Base-by-base conservation (phyloP, 371 early-diverging fungal genomes). In the Rhizopus delemar region DNA sequence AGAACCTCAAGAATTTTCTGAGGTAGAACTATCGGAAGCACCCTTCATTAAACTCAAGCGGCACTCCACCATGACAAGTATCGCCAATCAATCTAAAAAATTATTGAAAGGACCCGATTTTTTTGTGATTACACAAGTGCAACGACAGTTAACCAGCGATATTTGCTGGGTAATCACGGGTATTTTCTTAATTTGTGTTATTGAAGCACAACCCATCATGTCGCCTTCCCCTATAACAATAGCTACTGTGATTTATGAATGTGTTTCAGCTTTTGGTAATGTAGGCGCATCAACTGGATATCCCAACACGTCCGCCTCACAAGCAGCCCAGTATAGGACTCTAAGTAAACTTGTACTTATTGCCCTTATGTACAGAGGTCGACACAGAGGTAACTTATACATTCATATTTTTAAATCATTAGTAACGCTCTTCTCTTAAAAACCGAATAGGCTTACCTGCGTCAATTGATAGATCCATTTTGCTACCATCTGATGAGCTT, bases 401-500 rank as follows among this genome's bases (percentile, higher is more conserved):
- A 22, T 22, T 22, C 22, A 22, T 22, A 22, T 22, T 22, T 22
- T 22, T 22, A 22, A 22, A 22, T 22, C 0, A 22, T 28, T 31
- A n/a, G 7, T 28, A 22, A 46, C 13, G 12, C 5, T 31, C 13
- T 6, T 49, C 31, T 16, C 4, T 13, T 53, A 15, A 11, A 31
- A n/a, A 13, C 41, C n/a, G 7, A 11, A 34, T 53, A 77, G 77
- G 75, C 41, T 56, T 78, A 12, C 79, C 79, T 9, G 71, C 71
- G 3, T 68, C 75, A 22, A 78, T 78, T 49, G 79, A 78, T 70
- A 65, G 79, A 41, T 75, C 79, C 33, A 72, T 78, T 9, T 50
- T 78, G 15, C 52, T 78, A 34, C 79, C 79, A 8, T 75, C 76
- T 22, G 79, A 69, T 35, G 49, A 60, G 46, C 38, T 68, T n/a